Percentiles rank a stretch among this genome's conserved stretches.
Evolutionary conservation across 2,329 filamentous ascomycete species (phyloP).

Genomic region (Colletotrichum tamarilloi): DNA sequence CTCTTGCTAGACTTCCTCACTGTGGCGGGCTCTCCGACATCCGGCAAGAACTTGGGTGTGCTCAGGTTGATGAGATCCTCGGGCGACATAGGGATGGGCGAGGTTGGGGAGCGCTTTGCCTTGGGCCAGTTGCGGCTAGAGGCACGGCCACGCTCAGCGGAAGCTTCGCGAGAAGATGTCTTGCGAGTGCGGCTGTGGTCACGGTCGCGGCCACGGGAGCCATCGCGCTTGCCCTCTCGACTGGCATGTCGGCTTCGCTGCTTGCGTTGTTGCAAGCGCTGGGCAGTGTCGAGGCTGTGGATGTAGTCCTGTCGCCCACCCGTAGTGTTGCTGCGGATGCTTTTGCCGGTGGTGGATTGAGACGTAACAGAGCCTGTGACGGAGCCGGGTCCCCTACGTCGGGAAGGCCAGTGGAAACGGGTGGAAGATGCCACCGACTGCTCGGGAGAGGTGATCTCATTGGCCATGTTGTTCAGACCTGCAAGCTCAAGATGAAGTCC

Average conservation of each 20-base stretch:
- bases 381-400: conserved; percentile 65
- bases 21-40: conserved; percentile 53
- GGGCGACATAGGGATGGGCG: conserved; percentile 93
- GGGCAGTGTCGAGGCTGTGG: conserved; percentile 83
- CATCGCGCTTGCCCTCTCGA: conserved; percentile 56
- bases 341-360: conserved; percentile 61
- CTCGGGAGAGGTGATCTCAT: conserved; percentile 68
- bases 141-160: conserved; percentile 77
- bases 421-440: conserved; percentile 64
- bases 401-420: conserved; percentile 65
- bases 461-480: conserved; percentile 51
- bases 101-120: conserved; percentile 89
- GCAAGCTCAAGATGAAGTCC: conserved; percentile 72
- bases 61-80: conserved; percentile 79
- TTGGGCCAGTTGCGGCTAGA: conserved; percentile 74
- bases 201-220: conserved; percentile 53
- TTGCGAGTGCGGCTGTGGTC: conserved; percentile 62
- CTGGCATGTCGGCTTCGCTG: conserved; percentile 67
- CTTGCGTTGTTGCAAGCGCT: conserved; percentile 66
- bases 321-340: conserved; percentile 61
- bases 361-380: conserved; percentile 69
- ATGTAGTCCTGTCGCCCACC: conserved; percentile 80
- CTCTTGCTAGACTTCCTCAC: conserved; percentile 55
- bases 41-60: conserved; percentile 51
- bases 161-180: conserved; percentile 66